Percentiles rank a stretch among this genome's conserved stretches.
Evolutionary conservation across 345 rosid species (phyloP).

Genomic region (Linum trigynum): DNA sequence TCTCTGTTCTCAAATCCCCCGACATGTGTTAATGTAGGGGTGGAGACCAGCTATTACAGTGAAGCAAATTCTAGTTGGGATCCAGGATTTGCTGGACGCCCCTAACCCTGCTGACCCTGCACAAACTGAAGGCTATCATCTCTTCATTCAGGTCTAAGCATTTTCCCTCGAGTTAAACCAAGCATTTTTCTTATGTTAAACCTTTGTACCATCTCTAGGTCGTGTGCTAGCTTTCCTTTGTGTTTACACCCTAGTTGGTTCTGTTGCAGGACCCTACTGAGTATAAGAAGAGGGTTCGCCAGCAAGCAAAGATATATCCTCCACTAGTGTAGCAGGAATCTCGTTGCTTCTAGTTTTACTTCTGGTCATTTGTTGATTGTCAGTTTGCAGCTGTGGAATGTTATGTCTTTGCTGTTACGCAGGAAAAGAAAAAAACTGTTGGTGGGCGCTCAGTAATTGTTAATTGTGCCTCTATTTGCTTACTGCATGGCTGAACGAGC

Average conservation of each 20-base stretch:
- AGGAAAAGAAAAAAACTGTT: background rate
- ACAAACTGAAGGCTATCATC: conserved; percentile 85
- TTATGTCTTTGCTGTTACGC: background rate
- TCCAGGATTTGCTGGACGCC: conserved; percentile 80
- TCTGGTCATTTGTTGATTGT: background rate
- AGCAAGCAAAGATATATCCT: conserved; percentile 88
- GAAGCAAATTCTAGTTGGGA: conserved; percentile 85
- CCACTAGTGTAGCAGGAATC: background rate
- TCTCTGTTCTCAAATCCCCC: background rate
- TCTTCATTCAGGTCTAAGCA: conserved; percentile 62
- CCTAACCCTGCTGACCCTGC: conserved; percentile 89
- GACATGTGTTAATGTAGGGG: conserved; percentile 33
- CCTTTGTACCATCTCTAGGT: too few relatives aligned
- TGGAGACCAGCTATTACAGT: conserved; percentile 94
- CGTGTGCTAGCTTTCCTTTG: too few relatives aligned
- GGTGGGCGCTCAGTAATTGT: too few relatives aligned
- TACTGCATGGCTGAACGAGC: too few relatives aligned
- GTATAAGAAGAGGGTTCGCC: conserved; percentile 81
- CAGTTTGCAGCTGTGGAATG: background rate
- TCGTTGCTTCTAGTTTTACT: background rate
- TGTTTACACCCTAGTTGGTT: background rate
- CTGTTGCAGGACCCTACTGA: conserved; percentile 57
- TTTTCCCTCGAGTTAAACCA: background rate
- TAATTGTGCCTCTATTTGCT: too few relatives aligned
- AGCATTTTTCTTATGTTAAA: too few relatives aligned